A percentile compares a stretch with the other conserved stretches of the same genome.
These are phyloP conservation scores for Syzygium grande DNA, from an alignment of 345 rosid species.

Conservation along the genomic window DNA sequence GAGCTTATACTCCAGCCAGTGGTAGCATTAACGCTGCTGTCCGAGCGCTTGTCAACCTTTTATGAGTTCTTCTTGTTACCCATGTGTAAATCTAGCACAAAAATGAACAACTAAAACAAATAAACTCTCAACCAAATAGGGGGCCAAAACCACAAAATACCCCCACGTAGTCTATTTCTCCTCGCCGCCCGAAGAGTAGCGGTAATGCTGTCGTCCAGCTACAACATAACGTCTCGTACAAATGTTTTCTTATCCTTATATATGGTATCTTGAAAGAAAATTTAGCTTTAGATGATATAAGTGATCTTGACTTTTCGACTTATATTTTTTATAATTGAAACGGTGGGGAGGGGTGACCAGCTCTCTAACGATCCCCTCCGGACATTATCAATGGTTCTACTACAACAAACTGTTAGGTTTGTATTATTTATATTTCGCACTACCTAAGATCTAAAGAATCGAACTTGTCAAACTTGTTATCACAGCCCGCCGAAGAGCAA, in stretches of 20 bases:
- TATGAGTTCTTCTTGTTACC: not conserved
- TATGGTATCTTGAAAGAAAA: not conserved
- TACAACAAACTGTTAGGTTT: not conserved
- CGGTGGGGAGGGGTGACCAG: not conserved
- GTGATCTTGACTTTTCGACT: not conserved
- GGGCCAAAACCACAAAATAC: not conserved
- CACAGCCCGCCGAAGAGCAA: not conserved
- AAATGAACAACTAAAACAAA: not conserved
- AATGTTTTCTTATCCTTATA: not conserved
- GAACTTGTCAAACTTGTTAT: not conserved
- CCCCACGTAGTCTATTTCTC: not conserved
- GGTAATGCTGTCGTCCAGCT: not conserved
- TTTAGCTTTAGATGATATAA: not conserved
- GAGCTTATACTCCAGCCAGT: not conserved
- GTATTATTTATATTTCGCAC: not conserved
- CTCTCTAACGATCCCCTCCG: not conserved
- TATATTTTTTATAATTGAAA: not conserved
- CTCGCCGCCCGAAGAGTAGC: not conserved
- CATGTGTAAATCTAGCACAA: not conserved
- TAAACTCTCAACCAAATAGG: not conserved
- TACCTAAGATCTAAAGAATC: not conserved
- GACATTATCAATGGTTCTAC: not conserved
- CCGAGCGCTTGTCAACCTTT: too few species aligned
- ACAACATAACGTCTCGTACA: not conserved
- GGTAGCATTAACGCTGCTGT: not conserved